These are phyloP conservation scores for Ajuga reptans DNA, from an alignment of 305 asterid species.

Conservation along the genomic window DNA sequence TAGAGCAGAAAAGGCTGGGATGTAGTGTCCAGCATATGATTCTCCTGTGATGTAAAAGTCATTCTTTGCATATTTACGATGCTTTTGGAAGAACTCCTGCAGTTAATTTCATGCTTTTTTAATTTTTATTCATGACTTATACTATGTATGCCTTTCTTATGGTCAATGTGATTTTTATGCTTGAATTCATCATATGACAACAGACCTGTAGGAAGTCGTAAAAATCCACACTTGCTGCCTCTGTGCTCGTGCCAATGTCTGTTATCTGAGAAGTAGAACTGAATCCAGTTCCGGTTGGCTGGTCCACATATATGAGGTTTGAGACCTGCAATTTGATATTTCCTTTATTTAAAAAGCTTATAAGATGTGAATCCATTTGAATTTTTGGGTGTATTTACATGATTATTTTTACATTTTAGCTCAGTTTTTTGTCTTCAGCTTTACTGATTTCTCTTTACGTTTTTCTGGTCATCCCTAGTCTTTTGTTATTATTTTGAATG, in stretches of 20 bases:
- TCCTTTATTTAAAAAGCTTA: neutral
- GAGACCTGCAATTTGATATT: constrained; percentile 39
- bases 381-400: neutral
- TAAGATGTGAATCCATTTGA: neutral
- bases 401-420: neutral
- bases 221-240: constrained; percentile 59
- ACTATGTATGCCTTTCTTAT: too few species aligned
- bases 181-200: neutral
- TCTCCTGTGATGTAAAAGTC: constrained; percentile 81
- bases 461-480: neutral
- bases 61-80: constrained; percentile 52
- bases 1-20: constrained; percentile 66
- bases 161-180: too few species aligned
- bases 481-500: neutral
- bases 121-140: too few species aligned
- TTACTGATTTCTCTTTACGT: neutral
- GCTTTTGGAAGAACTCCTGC: constrained; percentile 68
- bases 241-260: constrained; percentile 35
- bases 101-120: too few species aligned
- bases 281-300: constrained; percentile 89
- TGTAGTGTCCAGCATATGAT: constrained; percentile 90
- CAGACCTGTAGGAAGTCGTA: constrained; percentile 72
- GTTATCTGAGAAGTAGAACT: constrained; percentile 51
- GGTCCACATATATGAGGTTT: constrained; percentile 68
- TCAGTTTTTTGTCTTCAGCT: neutral